Base-by-base conservation (phyloP, 1,139 yeast genomes). In the Debaryomyces sp. region DNA sequence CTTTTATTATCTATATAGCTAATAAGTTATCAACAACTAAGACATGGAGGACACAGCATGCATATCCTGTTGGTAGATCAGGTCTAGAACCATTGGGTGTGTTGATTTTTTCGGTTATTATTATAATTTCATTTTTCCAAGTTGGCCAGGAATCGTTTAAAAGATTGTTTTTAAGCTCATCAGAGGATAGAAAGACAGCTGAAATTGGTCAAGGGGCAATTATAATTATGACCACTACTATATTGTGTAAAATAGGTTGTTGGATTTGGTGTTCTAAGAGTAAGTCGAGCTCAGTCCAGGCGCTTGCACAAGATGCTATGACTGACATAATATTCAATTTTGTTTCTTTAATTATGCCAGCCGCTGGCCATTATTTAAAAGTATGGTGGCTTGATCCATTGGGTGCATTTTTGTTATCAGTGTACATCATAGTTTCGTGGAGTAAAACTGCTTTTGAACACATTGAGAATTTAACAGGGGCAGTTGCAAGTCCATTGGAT, bases 31-130 rank as follows among this genome's bases (percentile, higher is more conserved):
- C 88, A 1, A 78, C 76, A n/a, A 73, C 75, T 35, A 72, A 77
- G 29, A 82, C 82, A 55, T 75, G 83, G 81, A 71, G 73, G 45
- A 71, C 72, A 6, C 69, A 71, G 41, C 74, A 72, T 51, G 46
- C 73, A 4, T 75, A 82, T 55, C 96, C 95, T 0, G 83, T 87
- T 6, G 95, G 95, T 2, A 72, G 89, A 40, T 77, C 84, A 39
- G 77, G 92, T 50, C 69, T 88, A 42, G 95, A 87, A 59, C 96
- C 96, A 0, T 75, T 88, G 49, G 95, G 96, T 0, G 87, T 88
- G 12, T 73, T 88, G 52, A 84, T 88, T 2, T 88, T 88, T 58
- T 84, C 90, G 1, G 76, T 87, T 27, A 74, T 88, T 42, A 88
- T 88, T 56, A 83, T 87, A 35, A 73, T 87, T 24, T 85, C 92